Conservation (phyloP, 2,329 filamentous ascomycete species). For the Penicillium psychrosexuale region DNA sequence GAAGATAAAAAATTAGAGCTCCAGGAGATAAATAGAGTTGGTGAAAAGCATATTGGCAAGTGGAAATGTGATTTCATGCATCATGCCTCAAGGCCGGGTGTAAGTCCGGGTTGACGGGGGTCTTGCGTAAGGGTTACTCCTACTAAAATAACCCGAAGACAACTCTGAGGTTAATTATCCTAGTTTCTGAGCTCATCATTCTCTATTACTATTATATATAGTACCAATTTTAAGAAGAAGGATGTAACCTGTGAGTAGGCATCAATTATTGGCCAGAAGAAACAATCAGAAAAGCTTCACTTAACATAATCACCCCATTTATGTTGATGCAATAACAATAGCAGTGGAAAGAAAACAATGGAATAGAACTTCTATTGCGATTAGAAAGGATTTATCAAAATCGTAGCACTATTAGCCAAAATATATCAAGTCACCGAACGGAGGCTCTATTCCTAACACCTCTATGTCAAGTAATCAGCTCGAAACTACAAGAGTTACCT, state of each 20-base stretch:
- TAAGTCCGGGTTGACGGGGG: too few species aligned
- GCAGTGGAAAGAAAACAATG: too few species aligned
- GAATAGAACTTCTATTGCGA: too few species aligned
- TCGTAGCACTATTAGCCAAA: too few species aligned
- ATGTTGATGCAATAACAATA: too few species aligned
- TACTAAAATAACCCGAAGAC: background rate
- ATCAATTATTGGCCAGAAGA: background rate
- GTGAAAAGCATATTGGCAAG: background rate
- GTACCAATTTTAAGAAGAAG: background rate
- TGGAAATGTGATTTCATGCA: background rate
- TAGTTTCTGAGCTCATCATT: background rate
- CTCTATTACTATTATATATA: background rate
- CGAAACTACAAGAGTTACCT: too few species aligned
- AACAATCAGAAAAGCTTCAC: background rate
- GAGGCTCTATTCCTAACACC: too few species aligned
- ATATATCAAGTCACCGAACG: too few species aligned
- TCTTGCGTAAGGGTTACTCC: too few species aligned
- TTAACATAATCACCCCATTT: too few species aligned
- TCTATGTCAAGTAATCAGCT: background rate
- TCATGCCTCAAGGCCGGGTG: background rate
- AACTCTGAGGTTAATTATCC: background rate
- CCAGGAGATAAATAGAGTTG: background rate
- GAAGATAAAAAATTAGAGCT: background rate
- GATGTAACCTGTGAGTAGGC: background rate
- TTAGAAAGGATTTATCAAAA: too few species aligned